A percentile compares a stretch with the other conserved stretches of the same genome.
These are phyloP conservation scores for Apiotrichum veenhuisii DNA, from an alignment of 1,284 basidiomycete genomes.

Conservation along the genomic window DNA sequence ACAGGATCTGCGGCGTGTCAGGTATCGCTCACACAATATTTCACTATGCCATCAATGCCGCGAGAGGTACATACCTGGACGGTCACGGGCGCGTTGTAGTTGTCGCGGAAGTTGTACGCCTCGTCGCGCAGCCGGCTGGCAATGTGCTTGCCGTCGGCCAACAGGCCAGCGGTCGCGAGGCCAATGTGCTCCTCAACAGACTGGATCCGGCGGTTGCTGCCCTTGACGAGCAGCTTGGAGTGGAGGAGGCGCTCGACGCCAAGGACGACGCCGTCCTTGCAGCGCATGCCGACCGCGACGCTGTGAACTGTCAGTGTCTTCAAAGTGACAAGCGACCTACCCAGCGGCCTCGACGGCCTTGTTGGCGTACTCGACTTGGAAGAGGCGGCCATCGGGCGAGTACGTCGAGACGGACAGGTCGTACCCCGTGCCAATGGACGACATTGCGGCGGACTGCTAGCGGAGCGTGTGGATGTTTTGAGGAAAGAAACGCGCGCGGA, in stretches of 20 bases:
- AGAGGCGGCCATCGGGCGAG: slow-evolving; percentile 96
- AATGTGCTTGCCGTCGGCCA: slow-evolving; percentile 90
- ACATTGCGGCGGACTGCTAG: slow-evolving; percentile 58
- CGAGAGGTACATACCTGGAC: slow-evolving; percentile 61
- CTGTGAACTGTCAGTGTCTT: slow-evolving; percentile 53
- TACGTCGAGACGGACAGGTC: slow-evolving; percentile 98
- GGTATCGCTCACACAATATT: too few relatives aligned
- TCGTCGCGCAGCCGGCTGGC: slow-evolving; percentile 83
- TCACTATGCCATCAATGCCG: neutral
- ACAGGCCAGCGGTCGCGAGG: slow-evolving; percentile 84
- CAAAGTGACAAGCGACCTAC: too few relatives aligned
- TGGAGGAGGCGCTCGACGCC: slow-evolving; percentile 98
- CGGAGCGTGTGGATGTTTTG: too few relatives aligned
- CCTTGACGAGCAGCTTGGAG: slow-evolving; percentile 92
- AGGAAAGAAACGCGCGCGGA: too few relatives aligned
- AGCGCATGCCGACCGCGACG: slow-evolving; percentile 83
- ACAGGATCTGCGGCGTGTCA: slow-evolving; percentile 8
- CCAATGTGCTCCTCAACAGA: slow-evolving; percentile 91
- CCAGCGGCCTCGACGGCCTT: slow-evolving; percentile 99
- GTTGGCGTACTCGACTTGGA: slow-evolving; percentile 98
- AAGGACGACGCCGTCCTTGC: slow-evolving; percentile 88
- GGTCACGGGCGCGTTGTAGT: slow-evolving; percentile 70
- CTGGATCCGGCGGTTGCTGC: slow-evolving; percentile 87
- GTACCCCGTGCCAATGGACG: slow-evolving; percentile 96
- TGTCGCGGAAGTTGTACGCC: slow-evolving; percentile 70